Base-by-base conservation (phyloP, 805 yeast species). In the Pichia insulana region DNA sequence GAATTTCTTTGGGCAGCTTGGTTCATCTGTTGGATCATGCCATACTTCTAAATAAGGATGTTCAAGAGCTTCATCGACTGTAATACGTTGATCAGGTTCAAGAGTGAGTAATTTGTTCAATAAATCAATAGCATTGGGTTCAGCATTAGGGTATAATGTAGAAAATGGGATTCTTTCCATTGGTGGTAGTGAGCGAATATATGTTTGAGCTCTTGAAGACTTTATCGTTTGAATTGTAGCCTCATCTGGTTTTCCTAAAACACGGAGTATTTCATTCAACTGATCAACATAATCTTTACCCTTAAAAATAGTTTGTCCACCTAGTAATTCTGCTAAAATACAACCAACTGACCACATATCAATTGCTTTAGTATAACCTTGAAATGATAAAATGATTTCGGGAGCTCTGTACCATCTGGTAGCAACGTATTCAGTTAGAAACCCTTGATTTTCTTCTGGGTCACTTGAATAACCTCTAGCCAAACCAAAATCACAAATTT, bases 341-440 rank as follows among this genome's bases (percentile, higher is more conserved):
- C 98, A 92, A 3, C 98, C 98, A 17, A 92, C 95, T 0, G 97
- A 87, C 98, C 98, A 92, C 44, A 92, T 74, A 62, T 92, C 98
- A 46, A 92, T 90, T 19, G 98, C 96, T 65, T 87, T 89, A 6
- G 97, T 85, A 62, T 90, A 90, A 45, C 89, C 86, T 61, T 92
- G 95, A 67, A 85, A 87, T 50, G 94, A 82, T 42, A 92, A 70
- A 88, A 92, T 90, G 63, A 92, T 88, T 58, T 92, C 98, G 0
- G 98, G 98, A 3, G 98, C 98, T 52, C 98, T 71, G 63, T 92
- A 92, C 98, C 98, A 92, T 60, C 98, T 74, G 1, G 98, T 92
- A 27, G 98, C 97, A 22, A 92, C 98, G 59, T 92, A 92, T 62
- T 90, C 97, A 1, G 98, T 92, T 70, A 90, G 68, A 55, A 87